These are phyloP conservation scores for Mycocentrospora acerina DNA, from an alignment of 2,329 filamentous ascomycete genomes.

Conservation along the genomic window DNA sequence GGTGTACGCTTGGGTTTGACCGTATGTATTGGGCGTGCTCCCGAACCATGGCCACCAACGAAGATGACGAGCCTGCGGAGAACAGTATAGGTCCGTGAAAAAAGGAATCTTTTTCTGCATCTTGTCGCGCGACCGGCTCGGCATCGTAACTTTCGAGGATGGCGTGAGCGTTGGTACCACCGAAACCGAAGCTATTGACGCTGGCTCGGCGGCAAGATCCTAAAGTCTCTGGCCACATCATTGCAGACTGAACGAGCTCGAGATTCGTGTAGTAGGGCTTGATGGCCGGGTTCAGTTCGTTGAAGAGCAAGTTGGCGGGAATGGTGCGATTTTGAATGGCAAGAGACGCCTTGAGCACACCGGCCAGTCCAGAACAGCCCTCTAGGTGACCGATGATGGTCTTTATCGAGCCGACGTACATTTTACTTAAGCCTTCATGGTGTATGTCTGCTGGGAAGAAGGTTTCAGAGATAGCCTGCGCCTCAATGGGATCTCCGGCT, in stretches of 20 bases:
- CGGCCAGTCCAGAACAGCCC: constrained; percentile 38
- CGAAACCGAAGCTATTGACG: constrained; percentile 23
- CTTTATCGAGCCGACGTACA: constrained; percentile 24
- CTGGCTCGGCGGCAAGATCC: constrained; percentile 11
- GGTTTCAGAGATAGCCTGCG: constrained; percentile 16
- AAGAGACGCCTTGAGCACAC: constrained; percentile 41
- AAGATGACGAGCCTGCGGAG: no score
- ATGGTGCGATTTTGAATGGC: constrained; percentile 22
- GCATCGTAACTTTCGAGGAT: constrained; percentile 17
- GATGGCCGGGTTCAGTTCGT: constrained; percentile 33
- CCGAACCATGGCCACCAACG: no score
- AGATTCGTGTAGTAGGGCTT: constrained; percentile 19
- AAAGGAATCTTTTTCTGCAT: no score
- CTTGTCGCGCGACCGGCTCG: no score
- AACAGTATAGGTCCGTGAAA: no score
- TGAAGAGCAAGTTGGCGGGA: constrained; percentile 37
- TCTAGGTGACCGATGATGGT: constrained; percentile 46
- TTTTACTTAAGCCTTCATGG: neutral
- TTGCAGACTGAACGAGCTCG: constrained; percentile 4
- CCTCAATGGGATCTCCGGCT: constrained; percentile 34
- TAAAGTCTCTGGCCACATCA: constrained; percentile 19
- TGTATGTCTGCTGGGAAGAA: constrained; percentile 10
- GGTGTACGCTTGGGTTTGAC: no score
- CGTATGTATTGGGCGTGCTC: no score
- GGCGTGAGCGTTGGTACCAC: constrained; percentile 26